Evolutionary conservation across 768 basidiomycete species (phyloP), one percentile per base, ranked within the genome.

Genomic region (Leucosporidium scottii): DNA sequence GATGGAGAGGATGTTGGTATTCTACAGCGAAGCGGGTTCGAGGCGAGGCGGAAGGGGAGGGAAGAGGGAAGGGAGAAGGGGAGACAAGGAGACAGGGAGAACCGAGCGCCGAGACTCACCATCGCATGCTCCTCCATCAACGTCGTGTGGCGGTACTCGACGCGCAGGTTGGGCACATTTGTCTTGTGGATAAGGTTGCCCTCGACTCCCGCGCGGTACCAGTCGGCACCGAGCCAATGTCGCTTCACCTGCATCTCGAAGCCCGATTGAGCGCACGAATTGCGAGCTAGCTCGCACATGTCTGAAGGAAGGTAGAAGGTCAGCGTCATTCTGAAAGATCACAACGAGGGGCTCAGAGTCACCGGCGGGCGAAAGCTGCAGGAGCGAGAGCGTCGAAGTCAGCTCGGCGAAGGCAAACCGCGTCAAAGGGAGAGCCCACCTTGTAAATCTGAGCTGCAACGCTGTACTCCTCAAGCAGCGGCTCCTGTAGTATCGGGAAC

Each of bases 401-500:
- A 44, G 39, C 15, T 44, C 39, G 39, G 39, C 39, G 39, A 15
- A 44, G 17, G 20, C 12, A n/a, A 58, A 25, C 9, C 4, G 9
- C 25, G 15, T n/a, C n/a, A n/a, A 15, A 12, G 2, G 36, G 10
- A 54, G 49, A 30, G 17, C 70, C 21, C 36, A 76, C 75, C 79
- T 97, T 98, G 80, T 97, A 96, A 67, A 99, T 98, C 87, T 96
- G 94, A 2, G 96, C 93, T 1, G 96, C 96, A 15, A 98, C 94
- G 57, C 91, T 93, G 77, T 98, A 99, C 76, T 99, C 96, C 76
- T 99, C 96, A 65, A 97, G 79, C 20, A 97, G 79, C 9, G 93
- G 93, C 81, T 97, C 93, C 90, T 93, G 74, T 7, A 23, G 31
- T 9, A 23, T 15, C 4, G 61, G 15, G 2, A 39, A 13, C 39